Evolutionary conservation across 2,329 filamentous ascomycete species (phyloP).

Genomic region (Trichophyton benhamiae): DNA sequence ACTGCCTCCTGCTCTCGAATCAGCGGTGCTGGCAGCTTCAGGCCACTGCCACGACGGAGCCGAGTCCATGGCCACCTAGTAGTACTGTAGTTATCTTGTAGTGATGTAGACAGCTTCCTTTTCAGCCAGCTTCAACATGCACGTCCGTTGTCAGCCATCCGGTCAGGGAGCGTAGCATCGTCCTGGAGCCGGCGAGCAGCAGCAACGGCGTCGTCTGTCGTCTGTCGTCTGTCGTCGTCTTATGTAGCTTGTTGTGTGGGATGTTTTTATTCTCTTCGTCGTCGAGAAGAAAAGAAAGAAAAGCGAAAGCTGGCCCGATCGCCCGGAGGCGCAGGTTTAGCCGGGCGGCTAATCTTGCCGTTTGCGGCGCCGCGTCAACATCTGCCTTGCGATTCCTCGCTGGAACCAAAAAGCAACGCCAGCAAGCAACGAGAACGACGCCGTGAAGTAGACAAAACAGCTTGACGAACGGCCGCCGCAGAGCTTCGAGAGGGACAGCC

Average conservation of each 20-base stretch:
- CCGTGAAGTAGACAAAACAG: background rate
- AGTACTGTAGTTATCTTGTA: background rate
- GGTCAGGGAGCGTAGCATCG: background rate
- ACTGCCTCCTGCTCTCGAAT: background rate
- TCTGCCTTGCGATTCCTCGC: background rate
- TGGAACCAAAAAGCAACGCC: background rate
- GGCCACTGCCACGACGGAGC: background rate
- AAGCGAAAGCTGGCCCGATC: constrained; percentile 6
- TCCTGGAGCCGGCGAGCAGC: background rate
- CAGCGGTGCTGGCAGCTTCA: background rate
- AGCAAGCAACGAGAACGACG: background rate
- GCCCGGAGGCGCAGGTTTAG: constrained; percentile 8
- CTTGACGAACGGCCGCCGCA: background rate
- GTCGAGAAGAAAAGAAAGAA: background rate
- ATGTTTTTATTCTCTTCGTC: background rate
- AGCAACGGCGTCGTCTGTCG: too few relatives aligned
- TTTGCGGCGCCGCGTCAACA: constrained; percentile 22
- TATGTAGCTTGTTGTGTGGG: background rate
- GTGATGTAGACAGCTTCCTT: constrained; percentile 9
- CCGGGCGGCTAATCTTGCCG: constrained; percentile 17
- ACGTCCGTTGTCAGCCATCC: background rate
- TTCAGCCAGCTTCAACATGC: background rate
- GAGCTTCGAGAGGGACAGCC: background rate
- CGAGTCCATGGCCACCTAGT: background rate
- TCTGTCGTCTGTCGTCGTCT: too few relatives aligned